These are phyloP conservation scores for Colletotrichum phormii DNA, from an alignment of 2,329 filamentous ascomycete genomes.

Conservation along the genomic window DNA sequence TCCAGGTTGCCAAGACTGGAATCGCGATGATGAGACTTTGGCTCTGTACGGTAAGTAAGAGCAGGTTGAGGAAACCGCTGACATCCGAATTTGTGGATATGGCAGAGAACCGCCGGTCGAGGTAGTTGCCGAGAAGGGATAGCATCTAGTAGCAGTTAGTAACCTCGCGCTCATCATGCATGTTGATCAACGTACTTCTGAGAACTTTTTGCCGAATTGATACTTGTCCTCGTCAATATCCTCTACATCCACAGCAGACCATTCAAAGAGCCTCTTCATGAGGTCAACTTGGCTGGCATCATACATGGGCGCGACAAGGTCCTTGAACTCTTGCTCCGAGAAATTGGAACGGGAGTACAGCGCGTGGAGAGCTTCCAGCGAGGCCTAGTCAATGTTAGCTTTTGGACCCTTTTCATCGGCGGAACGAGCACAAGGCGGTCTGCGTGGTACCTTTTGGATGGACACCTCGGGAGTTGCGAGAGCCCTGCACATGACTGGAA, in stretches of 20 bases:
- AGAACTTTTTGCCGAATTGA: slow-evolving; percentile 90
- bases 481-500: slow-evolving; percentile 77
- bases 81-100: slow-evolving; percentile 75
- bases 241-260: slow-evolving; percentile 82
- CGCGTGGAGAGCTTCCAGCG: slow-evolving; percentile 85
- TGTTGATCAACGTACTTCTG: slow-evolving; percentile 72
- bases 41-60: slow-evolving; percentile 83
- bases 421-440: not conserved
- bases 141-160: slow-evolving; percentile 69
- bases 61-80: slow-evolving; percentile 80
- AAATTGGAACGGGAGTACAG: slow-evolving; percentile 82
- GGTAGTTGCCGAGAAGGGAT: slow-evolving; percentile 84
- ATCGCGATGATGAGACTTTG: slow-evolving; percentile 94
- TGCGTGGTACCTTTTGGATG: slow-evolving; percentile 73
- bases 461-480: slow-evolving; percentile 77
- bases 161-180: not conserved
- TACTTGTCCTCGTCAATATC: slow-evolving; percentile 94
- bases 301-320: slow-evolving; percentile 84
- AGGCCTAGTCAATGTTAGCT: slow-evolving; percentile 65
- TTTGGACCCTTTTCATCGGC: not conserved
- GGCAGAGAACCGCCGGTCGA: slow-evolving; percentile 80
- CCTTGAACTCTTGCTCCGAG: slow-evolving; percentile 80
- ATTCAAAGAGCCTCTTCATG: slow-evolving; percentile 80
- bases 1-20: slow-evolving; percentile 91
- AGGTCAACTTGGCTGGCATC: slow-evolving; percentile 76